These are phyloP conservation scores for Exophiala xenobiotica DNA, from an alignment of 2,329 filamentous ascomycete species.

Conservation along the genomic window DNA sequence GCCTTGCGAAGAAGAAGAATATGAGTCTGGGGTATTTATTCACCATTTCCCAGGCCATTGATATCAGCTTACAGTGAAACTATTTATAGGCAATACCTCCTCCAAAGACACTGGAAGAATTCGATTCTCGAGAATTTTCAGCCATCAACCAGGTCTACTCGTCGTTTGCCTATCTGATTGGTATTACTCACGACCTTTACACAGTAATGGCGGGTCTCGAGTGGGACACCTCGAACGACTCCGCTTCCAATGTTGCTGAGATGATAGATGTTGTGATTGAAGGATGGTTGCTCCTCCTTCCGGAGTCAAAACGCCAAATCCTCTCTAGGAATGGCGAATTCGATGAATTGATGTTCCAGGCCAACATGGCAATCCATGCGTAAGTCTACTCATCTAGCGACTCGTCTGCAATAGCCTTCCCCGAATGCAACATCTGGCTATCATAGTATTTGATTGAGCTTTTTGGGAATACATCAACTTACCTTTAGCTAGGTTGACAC, in stretches of 20 bases:
- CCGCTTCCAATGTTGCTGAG: slow-evolving; percentile 36
- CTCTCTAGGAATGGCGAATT: slow-evolving; percentile 32
- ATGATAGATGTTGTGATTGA: slow-evolving; percentile 40
- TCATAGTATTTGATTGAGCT: neutral
- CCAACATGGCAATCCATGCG: slow-evolving; percentile 69
- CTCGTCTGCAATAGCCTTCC: neutral
- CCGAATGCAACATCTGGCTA: neutral
- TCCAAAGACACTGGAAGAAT: slow-evolving; percentile 36
- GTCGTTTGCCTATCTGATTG: slow-evolving; percentile 38
- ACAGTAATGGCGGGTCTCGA: slow-evolving; percentile 33
- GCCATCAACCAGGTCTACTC: slow-evolving; percentile 33
- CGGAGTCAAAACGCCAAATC: slow-evolving; percentile 34
- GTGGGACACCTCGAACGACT: slow-evolving; percentile 25
- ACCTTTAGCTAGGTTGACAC: slow-evolving; percentile 33
- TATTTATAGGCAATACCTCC: slow-evolving; percentile 31
- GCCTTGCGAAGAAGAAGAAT: slow-evolving; percentile 36
- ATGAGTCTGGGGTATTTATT: slow-evolving; percentile 22
- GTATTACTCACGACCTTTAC: slow-evolving; percentile 31
- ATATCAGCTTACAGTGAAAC: no score
- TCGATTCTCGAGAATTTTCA: slow-evolving; percentile 37
- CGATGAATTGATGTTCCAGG: slow-evolving; percentile 76
- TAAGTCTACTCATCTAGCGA: slow-evolving; percentile 6
- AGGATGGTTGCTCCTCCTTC: slow-evolving; percentile 42
- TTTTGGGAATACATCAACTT: no score
- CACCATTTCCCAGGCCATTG: neutral